Evolutionary conservation across 1,284 basidiomycete species (phyloP).

Genomic region (Ustilago tritici): DNA sequence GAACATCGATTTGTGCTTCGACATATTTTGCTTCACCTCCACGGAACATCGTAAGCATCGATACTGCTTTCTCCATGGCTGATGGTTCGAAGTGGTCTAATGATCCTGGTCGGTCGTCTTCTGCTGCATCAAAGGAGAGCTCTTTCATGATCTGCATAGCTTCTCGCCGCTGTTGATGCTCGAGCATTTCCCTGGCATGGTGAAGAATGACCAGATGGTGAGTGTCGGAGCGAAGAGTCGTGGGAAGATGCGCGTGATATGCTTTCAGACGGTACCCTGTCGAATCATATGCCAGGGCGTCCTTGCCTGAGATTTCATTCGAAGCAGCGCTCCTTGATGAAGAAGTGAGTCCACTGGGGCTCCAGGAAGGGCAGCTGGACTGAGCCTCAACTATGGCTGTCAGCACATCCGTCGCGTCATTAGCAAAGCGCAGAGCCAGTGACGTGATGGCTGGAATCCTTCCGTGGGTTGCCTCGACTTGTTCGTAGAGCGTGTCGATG

Average conservation of each 20-base stretch:
- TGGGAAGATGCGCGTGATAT: conserved; percentile 40
- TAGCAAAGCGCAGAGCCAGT: conserved; percentile 30
- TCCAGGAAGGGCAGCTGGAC: conserved; percentile 28
- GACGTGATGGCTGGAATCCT: conserved; percentile 22
- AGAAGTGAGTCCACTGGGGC: conserved; percentile 1
- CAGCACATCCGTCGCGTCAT: conserved; percentile 52
- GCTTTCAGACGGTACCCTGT: conserved; percentile 31
- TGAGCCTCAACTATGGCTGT: conserved; percentile 35
- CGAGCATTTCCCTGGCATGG: conserved; percentile 48
- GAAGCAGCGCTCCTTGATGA: background rate
- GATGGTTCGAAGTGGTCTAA: conserved; percentile 3
- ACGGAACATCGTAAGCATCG: conserved; percentile 47
- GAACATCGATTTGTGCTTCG: conserved; percentile 39
- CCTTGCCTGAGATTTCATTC: background rate
- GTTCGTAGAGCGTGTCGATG: conserved; percentile 34
- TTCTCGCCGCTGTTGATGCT: conserved; percentile 51
- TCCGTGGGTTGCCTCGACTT: conserved; percentile 25
- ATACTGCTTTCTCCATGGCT: conserved; percentile 34
- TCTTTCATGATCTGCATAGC: conserved; percentile 38
- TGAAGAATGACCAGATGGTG: conserved; percentile 50
- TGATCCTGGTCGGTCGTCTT: background rate
- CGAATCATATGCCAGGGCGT: conserved; percentile 8
- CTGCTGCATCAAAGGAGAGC: background rate
- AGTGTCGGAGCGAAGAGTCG: conserved; percentile 37
- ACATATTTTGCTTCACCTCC: conserved; percentile 42